Evolutionary conservation across 331 rosid species (phyloP).

Genomic region (Rhamnella rubrinervis): DNA sequence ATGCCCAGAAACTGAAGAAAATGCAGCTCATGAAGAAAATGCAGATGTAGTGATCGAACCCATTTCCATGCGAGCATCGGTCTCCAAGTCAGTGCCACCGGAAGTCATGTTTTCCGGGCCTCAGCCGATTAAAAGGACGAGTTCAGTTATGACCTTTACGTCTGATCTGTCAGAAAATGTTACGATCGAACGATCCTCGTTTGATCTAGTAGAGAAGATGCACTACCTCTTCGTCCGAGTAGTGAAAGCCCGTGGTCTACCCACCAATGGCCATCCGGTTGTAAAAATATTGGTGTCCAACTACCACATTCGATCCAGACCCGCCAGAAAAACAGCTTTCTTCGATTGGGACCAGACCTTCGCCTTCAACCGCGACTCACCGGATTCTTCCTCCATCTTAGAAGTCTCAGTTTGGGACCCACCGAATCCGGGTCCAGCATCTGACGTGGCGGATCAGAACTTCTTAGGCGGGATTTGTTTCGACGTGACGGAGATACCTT

Average conservation of each 20-base stretch:
- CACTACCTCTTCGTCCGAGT: conserved; percentile 76
- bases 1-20: neutral
- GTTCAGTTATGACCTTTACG: conserved; percentile 8
- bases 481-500: conserved; percentile 67
- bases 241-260: conserved; percentile 67
- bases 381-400: conserved; percentile 59
- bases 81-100: conserved; percentile 21
- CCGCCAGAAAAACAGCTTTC: conserved; percentile 49
- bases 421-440: neutral
- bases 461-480: conserved; percentile 78
- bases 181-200: conserved; percentile 54
- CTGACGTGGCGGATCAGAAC: conserved; percentile 28
- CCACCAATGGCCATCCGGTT: conserved; percentile 49
- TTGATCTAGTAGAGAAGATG: conserved; percentile 94
- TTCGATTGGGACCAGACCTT: conserved; percentile 90
- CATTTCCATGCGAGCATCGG: neutral
- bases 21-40: neutral
- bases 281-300: conserved; percentile 57
- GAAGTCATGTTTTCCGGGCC: conserved; percentile 48
- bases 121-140: conserved; percentile 41
- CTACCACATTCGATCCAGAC: conserved; percentile 44
- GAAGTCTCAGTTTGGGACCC: conserved; percentile 77
- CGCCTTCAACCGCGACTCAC: conserved; percentile 65
- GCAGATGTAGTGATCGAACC: neutral
- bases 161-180: conserved; percentile 35